Conservation (phyloP, 805 yeast genomes). For the Sugiyamaella lignohabitans region DNA sequence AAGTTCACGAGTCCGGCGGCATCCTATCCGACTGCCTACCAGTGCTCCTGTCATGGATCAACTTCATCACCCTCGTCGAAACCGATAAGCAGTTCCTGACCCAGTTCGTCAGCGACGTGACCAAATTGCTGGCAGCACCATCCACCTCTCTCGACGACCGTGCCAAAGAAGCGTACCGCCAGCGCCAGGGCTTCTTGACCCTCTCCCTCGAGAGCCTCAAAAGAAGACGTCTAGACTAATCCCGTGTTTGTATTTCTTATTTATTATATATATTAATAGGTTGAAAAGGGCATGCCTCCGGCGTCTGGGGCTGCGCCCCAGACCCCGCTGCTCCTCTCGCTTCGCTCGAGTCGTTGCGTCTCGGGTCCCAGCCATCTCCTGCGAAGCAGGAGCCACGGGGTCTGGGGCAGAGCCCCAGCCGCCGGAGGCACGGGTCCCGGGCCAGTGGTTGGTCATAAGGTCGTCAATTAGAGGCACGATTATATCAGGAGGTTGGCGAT, state of each 20-base stretch:
- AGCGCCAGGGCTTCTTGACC: slow-evolving; percentile 10
- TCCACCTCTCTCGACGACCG: neutral
- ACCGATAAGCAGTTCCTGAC: slow-evolving; percentile 29
- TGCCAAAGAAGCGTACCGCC: slow-evolving; percentile 2
- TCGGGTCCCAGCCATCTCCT: too few relatives aligned
- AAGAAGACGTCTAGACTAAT: slow-evolving; percentile 11
- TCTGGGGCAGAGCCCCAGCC: neutral
- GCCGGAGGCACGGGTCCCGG: neutral
- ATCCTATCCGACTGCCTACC: slow-evolving; percentile 29
- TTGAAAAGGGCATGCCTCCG: too few relatives aligned
- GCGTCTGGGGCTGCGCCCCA: neutral
- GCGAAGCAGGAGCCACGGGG: neutral
- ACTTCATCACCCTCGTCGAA: slow-evolving; percentile 41
- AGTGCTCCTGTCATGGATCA: slow-evolving; percentile 49
- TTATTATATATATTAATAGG: too few relatives aligned
- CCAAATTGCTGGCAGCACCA: slow-evolving; percentile 24
- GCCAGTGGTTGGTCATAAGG: neutral
- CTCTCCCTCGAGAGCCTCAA: slow-evolving; percentile 16
- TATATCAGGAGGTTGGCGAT: slow-evolving; percentile 2
- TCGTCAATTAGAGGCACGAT: too few relatives aligned
- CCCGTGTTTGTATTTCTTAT: too few relatives aligned
- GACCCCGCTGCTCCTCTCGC: too few relatives aligned
- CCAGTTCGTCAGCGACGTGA: slow-evolving; percentile 30
- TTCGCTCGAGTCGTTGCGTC: too few relatives aligned
- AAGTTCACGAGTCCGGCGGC: slow-evolving; percentile 19